Base-by-base conservation (phyloP, 1,284 basidiomycete genomes). In the Ceraceosorus bombacis region DNA sequence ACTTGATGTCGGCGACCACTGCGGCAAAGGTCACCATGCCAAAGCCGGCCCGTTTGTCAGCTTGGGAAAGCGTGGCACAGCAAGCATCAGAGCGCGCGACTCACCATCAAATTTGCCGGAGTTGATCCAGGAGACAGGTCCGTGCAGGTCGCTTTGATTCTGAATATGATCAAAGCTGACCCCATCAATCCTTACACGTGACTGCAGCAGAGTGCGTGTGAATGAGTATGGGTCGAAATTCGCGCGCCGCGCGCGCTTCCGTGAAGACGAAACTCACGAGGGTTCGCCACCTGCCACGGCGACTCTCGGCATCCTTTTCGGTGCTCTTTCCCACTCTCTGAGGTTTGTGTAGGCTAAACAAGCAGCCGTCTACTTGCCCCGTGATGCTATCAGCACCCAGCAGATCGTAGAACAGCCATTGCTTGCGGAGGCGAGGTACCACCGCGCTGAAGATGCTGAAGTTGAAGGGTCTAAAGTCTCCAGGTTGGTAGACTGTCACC, bases 101-200 rank as follows among this genome's bases (percentile, higher is more conserved):
- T 43, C 43, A 64, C 62, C 59, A 73, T 99, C 94, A 40, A 96
- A 85, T 79, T 94, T 94, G 53, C 95, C 95, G 0, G 91, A 90
- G 1, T 88, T 89, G 66, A 99, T 91, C 94, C 95, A 98, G 4
- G 90, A 90, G 62, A 97, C 86, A 4, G 94, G 92, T 0, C 94
- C 91, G 0, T 79, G 78, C 50, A 75, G 55, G 64, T 86, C 87
- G 62, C 85, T 84, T 55, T 88, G 86, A 55, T 87, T 86, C 79
- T 97, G 90, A 50, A 96, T 82, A 75, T 99, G 94, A 79, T 99
- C 95, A 70, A 99, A 87, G 64, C 90, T 93, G 54, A 98, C 86
- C 17, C 95, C 94, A 76, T 99, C 94, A 60, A 98, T 92, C 10
- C 94, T 86, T 78, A 98, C 87, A 50, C 94, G 88, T 5, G 93